These are phyloP conservation scores for Aspergillus tanneri DNA, from an alignment of 2,329 filamentous ascomycete genomes.

Conservation along the genomic window DNA sequence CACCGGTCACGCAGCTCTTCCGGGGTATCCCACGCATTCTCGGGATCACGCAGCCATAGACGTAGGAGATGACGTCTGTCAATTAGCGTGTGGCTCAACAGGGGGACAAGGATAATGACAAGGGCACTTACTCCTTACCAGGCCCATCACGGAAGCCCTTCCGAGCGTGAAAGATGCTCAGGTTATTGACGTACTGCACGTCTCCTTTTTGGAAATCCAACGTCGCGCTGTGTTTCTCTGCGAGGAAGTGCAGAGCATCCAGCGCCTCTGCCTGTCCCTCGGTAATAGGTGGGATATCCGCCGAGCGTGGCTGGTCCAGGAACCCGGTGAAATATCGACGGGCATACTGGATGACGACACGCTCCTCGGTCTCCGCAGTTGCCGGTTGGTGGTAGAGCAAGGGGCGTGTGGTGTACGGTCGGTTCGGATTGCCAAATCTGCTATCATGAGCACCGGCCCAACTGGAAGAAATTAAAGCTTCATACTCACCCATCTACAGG, in stretches of 20 bases:
- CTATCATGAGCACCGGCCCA: not conserved
- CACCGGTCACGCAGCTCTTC: slow-evolving; percentile 37
- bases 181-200: slow-evolving; percentile 54
- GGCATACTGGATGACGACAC: slow-evolving; percentile 61
- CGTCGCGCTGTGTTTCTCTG: slow-evolving; percentile 43
- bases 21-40: slow-evolving; percentile 49
- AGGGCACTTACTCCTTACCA: slow-evolving; percentile 39
- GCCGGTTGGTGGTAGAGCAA: slow-evolving; percentile 54
- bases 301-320: slow-evolving; percentile 42
- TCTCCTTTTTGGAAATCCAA: slow-evolving; percentile 51
- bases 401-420: slow-evolving; percentile 44
- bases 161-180: slow-evolving; percentile 53
- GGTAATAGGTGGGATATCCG: slow-evolving; percentile 49
- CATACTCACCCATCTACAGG: slow-evolving; percentile 43
- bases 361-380: slow-evolving; percentile 48
- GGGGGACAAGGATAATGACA: not conserved
- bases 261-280: slow-evolving; percentile 56
- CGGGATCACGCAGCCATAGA: slow-evolving; percentile 50
- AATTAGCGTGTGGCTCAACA: not conserved
- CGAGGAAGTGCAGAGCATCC: slow-evolving; percentile 52
- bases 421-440: slow-evolving; percentile 54
- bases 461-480: slow-evolving; percentile 17
- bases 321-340: slow-evolving; percentile 58
- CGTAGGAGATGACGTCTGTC: slow-evolving; percentile 47
- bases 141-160: slow-evolving; percentile 46